Base-by-base conservation (phyloP, 108 stramenopile genomes). In the Skeletonema marinoi region DNA sequence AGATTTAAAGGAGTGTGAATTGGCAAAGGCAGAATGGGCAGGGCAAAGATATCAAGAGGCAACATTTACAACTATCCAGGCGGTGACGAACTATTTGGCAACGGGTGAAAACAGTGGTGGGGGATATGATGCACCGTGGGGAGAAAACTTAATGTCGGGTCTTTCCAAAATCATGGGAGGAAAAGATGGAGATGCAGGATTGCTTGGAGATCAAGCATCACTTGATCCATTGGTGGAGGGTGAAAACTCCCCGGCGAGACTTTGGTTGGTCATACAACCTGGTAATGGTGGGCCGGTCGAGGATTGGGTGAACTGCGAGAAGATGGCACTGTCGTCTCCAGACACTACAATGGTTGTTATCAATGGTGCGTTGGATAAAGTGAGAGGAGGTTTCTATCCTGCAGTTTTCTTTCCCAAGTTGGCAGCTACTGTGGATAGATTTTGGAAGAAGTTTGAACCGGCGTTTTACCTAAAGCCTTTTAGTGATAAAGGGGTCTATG, bases 251-350 rank as follows among this genome's bases (percentile, higher is more conserved):
- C 85, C 84, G 2, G 78, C 83, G 7, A 75, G 48, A 3, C 62
- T 84, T 51, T 78, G 73, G 65, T 59, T 95, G 17, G 86, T 88
- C 8, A 87, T 92, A 58, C 95, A 96, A 77, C 95, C 95, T 0
- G 95, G 95, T 3, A 91, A 96, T 74, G 93, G 93, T 17, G 92
- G 95, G 6, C 95, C 95, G 3, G 91, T 96, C 9, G 95, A 96
- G 70, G 95, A 96, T 80, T 96, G 95, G 95, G 84, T 92, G 65
- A 96, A 96, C 71, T 85, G 89, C 41, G 89, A 92, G 68, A 85
- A 78, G 16, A 76, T 95, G 68, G 42, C 66, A 3, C 33, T 31
- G 7, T 33, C 75, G 4, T 32, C 46, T 21, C 35, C 31, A 3
- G 48, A 65, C 9, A 65, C 78, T 6, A 67, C 81, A 3, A 82